Evolutionary conservation across 1,284 basidiomycete genomes (phyloP).

Genomic region (Apiotrichum brassicae): DNA sequence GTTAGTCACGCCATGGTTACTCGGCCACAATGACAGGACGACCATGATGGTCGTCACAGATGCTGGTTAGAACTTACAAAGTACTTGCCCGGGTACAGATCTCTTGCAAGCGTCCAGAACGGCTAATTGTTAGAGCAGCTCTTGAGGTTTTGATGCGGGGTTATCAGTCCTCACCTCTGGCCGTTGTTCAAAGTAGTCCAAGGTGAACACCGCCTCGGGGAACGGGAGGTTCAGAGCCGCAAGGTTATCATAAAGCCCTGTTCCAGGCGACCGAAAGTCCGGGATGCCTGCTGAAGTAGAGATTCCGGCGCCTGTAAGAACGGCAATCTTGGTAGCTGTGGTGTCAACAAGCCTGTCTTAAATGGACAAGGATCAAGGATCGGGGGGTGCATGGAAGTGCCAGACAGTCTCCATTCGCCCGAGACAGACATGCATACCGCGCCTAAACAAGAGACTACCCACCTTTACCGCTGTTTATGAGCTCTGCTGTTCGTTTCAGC

Average conservation of each 20-base stretch:
- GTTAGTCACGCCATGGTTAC: conserved; percentile 31
- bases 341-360: no score
- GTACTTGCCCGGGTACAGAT: conserved; percentile 63
- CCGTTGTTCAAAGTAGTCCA: conserved; percentile 45
- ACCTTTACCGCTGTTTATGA: no score
- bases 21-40: background rate
- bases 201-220: conserved; percentile 55
- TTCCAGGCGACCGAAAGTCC: conserved; percentile 49
- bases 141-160: no score
- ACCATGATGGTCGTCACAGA: no score
- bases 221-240: conserved; percentile 52
- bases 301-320: conserved; percentile 52
- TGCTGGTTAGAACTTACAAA: conserved; percentile 29
- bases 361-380: no score
- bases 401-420: no score
- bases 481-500: no score
- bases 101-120: conserved; percentile 82
- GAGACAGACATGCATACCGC: no score
- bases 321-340: conserved; percentile 48
- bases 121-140: conserved; percentile 22
- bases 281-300: conserved; percentile 51
- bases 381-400: no score
- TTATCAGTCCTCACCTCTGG: conserved; percentile 25
- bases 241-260: conserved; percentile 53
- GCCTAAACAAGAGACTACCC: no score